phyloP scores from a whole-genome alignment of 192 early-diverging fungal genomes.

The Kickxella alabastrina region DNA sequence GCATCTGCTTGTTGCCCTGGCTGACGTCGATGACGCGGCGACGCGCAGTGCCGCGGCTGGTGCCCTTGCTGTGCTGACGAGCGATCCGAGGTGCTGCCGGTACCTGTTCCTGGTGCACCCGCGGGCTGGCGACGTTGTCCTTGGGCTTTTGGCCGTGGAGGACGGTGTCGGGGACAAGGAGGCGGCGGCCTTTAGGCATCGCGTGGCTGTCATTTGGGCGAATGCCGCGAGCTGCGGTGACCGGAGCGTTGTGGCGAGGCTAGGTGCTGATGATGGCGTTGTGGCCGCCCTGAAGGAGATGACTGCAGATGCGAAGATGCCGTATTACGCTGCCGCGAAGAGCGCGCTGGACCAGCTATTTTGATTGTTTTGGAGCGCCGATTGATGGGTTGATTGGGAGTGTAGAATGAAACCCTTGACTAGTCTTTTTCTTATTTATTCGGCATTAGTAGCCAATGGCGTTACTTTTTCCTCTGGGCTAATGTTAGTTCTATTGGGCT shows the following conservation, averaged over 20 bases:
- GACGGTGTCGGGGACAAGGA: neutral
- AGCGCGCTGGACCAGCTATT: conserved; percentile 9
- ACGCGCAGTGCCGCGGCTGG: conserved; percentile 84
- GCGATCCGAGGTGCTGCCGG: conserved; percentile 35
- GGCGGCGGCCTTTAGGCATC: conserved; percentile 19
- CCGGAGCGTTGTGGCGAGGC: conserved; percentile 2
- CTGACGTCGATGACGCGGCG: conserved; percentile 80
- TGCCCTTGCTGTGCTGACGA: conserved; percentile 76
- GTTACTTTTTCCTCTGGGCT: too few relatives aligned
- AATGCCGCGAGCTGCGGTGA: conserved; percentile 35
- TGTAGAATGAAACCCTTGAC: too few relatives aligned
- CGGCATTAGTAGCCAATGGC: too few relatives aligned
- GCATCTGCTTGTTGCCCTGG: conserved; percentile 78
- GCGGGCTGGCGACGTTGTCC: conserved; percentile 24
- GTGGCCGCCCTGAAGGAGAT: conserved; percentile 7
- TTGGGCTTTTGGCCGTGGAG: conserved; percentile 6
- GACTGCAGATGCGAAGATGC: conserved; percentile 13
- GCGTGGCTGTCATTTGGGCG: conserved; percentile 38
- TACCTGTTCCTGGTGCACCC: conserved; percentile 36
- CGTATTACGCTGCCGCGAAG: conserved; percentile 22
- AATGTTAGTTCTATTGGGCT: too few relatives aligned
- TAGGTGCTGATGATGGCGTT: conserved; percentile 4
- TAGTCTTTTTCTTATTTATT: too few relatives aligned
- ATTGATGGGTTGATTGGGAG: neutral
- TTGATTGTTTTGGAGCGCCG: neutral